Base-by-base conservation (phyloP, 495 filamentous ascomycete species). In the Mycothermus thermophilus region DNA sequence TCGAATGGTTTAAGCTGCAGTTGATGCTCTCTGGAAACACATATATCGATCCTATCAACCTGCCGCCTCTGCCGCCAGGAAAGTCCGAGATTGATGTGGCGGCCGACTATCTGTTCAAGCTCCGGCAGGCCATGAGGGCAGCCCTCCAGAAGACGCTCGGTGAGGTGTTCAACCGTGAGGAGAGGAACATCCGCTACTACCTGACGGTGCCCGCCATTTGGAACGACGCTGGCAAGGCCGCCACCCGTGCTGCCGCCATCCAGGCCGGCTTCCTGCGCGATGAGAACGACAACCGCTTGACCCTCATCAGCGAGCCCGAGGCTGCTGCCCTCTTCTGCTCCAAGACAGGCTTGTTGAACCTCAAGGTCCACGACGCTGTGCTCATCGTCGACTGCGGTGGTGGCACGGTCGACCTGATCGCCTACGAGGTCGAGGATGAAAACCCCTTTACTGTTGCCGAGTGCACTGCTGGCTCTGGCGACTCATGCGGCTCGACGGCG, bases 1-100 rank as follows among this genome's bases (percentile, higher is more conserved):
- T 82, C 6, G 77, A 82, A 46, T 82, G 77, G 77, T 80, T 82
- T 64, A 82, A 82, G 61, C 67, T 80, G 15, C 77, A 82, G 60
- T 64, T 82, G 28, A 82, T 82, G 77, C 59, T 82, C 35, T 79
- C 75, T 14, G 77, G 77, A 38, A 82, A 82, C 62, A 82, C 77
- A 4, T 82, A 82, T 51, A 82, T 82, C 46, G 77, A 82, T 45
- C 77, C 77, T 33, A 82, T 82, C 57, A 82, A 82, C 65, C 65
- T 82, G 36, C 77, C 77, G 10, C 77, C 77, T 22, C 72, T 82
- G 31, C 77, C 77, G 12, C 77, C 77, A 12, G 77, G 77, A 59
- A 82, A 80, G 62, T 80, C 76, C 10, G 77, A 80, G 51, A 79
- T 82, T 53, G 77, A 82, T 54, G 77, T 82, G 22, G 77, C 77